These are phyloP conservation scores for Cladorrhinum sp. DNA, from an alignment of 2,329 filamentous ascomycete genomes.

Conservation along the genomic window DNA sequence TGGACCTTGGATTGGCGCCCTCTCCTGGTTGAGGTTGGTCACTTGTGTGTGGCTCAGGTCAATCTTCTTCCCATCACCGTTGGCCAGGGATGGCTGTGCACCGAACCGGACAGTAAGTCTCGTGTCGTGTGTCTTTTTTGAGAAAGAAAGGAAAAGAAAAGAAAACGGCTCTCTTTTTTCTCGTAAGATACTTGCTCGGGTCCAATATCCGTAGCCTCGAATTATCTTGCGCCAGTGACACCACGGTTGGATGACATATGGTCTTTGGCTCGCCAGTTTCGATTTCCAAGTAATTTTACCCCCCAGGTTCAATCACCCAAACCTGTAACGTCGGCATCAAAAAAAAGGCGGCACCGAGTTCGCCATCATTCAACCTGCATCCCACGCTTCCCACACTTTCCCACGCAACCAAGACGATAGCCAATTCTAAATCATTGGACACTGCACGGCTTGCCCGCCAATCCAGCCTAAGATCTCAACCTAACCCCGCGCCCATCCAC, in stretches of 20 bases:
- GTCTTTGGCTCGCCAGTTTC: not conserved
- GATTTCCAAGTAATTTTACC: not conserved
- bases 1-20: not conserved
- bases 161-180: too few species aligned
- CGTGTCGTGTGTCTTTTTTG: not conserved
- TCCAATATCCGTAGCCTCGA: not conserved
- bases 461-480: slow-evolving; percentile 18
- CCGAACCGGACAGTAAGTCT: not conserved
- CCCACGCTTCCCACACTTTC: not conserved
- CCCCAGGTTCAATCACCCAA: not conserved
- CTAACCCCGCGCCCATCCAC: slow-evolving; percentile 25
- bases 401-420: slow-evolving; percentile 1
- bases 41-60: not conserved
- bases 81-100: not conserved
- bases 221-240: not conserved
- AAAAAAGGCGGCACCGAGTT: not conserved
- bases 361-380: not conserved
- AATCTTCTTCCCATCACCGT: not conserved
- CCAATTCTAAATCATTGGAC: slow-evolving; percentile 14
- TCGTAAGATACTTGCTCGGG: not conserved
- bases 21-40: not conserved
- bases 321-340: not conserved
- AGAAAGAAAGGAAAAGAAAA: not conserved
- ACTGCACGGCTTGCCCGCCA: slow-evolving; percentile 11
- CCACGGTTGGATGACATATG: not conserved